These are phyloP conservation scores for Debaryomyces maramus DNA, from an alignment of 805 yeast genomes.

Conservation along the genomic window DNA sequence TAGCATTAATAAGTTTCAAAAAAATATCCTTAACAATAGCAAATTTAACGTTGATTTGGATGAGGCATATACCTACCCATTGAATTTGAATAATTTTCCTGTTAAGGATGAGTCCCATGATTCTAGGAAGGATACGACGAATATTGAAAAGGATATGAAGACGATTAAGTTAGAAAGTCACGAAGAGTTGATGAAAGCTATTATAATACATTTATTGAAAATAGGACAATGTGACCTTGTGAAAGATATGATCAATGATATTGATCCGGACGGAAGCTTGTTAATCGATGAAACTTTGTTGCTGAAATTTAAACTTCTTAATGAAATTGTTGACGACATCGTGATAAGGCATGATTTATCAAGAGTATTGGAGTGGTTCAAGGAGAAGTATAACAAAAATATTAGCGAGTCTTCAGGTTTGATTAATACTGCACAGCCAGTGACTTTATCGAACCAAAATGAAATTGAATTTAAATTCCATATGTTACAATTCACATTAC, in stretches of 20 bases:
- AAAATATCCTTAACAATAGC: constrained; percentile 30
- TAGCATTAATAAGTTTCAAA: constrained; percentile 32
- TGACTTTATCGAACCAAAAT: constrained; percentile 5
- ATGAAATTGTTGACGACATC: constrained; percentile 36
- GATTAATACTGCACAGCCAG: constrained; percentile 1
- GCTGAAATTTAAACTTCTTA: constrained; percentile 26
- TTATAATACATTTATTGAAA: constrained; percentile 39
- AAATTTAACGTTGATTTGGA: constrained; percentile 33
- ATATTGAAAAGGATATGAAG: constrained; percentile 5
- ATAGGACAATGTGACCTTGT: constrained; percentile 41
- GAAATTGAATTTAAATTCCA: constrained; percentile 43
- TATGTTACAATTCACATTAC: constrained; percentile 36
- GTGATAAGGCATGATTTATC: constrained; percentile 30
- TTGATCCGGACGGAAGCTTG: constrained; percentile 15
- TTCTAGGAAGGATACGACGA: not conserved
- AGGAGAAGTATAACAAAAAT: constrained; percentile 19
- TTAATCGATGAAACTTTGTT: constrained; percentile 25
- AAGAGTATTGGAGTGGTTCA: constrained; percentile 35
- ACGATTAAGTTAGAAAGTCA: constrained; percentile 24
- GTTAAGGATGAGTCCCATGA: constrained; percentile 7
- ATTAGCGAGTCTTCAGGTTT: constrained; percentile 4
- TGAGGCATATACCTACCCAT: constrained; percentile 42
- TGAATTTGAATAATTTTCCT: constrained; percentile 31
- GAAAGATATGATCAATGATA: constrained; percentile 26
- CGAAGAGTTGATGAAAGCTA: constrained; percentile 34